Conservation (phyloP, 208 protist species). For the Acanthamoeba triangularis region DNA sequence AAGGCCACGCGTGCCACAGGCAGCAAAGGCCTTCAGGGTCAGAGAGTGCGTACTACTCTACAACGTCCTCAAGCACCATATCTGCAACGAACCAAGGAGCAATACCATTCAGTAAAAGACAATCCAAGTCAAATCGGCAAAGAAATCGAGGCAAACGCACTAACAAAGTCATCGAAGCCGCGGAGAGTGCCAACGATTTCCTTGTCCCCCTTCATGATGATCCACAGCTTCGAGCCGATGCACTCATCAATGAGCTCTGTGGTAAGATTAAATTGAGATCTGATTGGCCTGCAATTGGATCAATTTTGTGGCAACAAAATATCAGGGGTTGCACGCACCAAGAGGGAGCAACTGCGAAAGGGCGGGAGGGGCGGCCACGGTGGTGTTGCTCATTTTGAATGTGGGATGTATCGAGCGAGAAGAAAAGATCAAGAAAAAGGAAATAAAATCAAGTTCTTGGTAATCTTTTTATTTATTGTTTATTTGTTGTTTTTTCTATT, state of each 20-base stretch:
- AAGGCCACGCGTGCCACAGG: background rate
- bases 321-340: background rate
- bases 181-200: constrained; percentile 91
- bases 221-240: constrained; percentile 91
- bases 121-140: background rate
- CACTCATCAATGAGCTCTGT: constrained; percentile 90
- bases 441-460: too few relatives aligned
- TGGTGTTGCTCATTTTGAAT: background rate
- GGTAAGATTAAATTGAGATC: background rate
- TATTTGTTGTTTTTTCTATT: too few relatives aligned
- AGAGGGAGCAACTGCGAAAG: constrained; percentile 1
- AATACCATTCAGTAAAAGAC: background rate
- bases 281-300: too few relatives aligned
- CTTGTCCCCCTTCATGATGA: constrained; percentile 92
- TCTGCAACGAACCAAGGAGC: constrained; percentile 16
- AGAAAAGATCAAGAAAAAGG: background rate
- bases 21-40: background rate
- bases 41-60: constrained; percentile 65
- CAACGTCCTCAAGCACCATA: constrained; percentile 81
- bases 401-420: background rate
- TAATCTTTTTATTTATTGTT: too few relatives aligned
- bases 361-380: background rate
- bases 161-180: constrained; percentile 92
- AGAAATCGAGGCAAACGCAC: constrained; percentile 48
- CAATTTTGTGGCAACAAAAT: background rate